Base-by-base conservation (phyloP, 352 stramenopile species). In the Phytophthora sp. region DNA sequence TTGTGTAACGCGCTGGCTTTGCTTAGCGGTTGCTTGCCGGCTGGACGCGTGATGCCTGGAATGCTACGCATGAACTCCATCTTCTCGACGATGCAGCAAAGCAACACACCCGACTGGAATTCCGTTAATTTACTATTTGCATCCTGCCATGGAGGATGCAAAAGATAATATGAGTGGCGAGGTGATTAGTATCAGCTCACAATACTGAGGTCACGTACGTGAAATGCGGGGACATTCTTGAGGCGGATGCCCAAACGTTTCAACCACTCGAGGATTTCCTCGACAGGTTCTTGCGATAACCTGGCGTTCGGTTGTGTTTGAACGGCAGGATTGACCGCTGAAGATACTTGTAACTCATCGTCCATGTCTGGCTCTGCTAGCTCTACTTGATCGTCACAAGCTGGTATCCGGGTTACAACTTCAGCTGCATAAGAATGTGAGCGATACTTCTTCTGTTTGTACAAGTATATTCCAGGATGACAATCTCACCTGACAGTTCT, bases 1-100 rank as follows among this genome's bases (percentile, higher is more conserved):
- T 93, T 93, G 73, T 93, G 77, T 24, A 93, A 59, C 1, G 80
- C 69, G n/a, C 79, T 84, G 8, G 84, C 79, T 68, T 77, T 86
- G 31, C 74, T 73, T 23, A 77, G 44, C 13, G 59, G 55, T 3
- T 77, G 57, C 20, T 79, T 70, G 20, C 57, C 27, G 9, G 50
- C 56, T 44, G 68, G 52, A 39, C 68, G 63, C 3, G 68, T 73
- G 38, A 89, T 53, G 5, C 84, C 84, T 42, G 84, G 71, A 20
- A 91, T 82, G 23, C 53, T 53, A n/a, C 84, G 80, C 73, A 93
- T 79, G 66, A 81, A 64, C 64, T 93, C 82, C 7, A 89, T 73
- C 18, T 81, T 86, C 41, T 93, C 80, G 8, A 93, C 74, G 18
- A 93, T 77, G n/a, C 61, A 58, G 51, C 80, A 90, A 4, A 91